phyloP scores from a whole-genome alignment of 2,329 filamentous ascomycete genomes.

The Arthrobotrys pseudoclavata region DNA sequence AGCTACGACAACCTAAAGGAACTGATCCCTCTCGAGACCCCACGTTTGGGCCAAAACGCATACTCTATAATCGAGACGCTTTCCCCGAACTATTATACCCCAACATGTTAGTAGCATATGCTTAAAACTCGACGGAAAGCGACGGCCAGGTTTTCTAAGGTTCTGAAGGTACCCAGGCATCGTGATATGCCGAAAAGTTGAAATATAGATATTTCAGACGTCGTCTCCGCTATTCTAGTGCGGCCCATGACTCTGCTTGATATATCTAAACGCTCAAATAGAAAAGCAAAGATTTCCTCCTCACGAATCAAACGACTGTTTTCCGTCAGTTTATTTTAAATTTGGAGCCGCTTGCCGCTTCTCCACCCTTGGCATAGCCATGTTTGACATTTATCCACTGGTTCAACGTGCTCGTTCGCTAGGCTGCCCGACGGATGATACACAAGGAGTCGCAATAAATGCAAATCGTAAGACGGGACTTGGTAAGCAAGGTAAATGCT shows the following conservation, averaged over 20 bases:
- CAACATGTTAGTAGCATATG: slow-evolving; percentile 28
- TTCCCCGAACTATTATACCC: slow-evolving; percentile 30
- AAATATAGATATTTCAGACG: slow-evolving; percentile 20
- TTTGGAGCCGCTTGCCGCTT: slow-evolving; percentile 26
- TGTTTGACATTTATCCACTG: slow-evolving; percentile 30
- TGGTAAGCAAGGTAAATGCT: slow-evolving; percentile 11
- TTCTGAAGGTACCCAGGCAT: slow-evolving; percentile 26
- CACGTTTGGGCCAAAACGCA: slow-evolving; percentile 8
- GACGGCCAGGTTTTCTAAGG: slow-evolving; percentile 1
- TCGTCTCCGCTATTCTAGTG: slow-evolving; percentile 3
- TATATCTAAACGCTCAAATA: slow-evolving; percentile 3
- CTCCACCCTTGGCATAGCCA: slow-evolving; percentile 31
- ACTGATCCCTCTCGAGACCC: neutral
- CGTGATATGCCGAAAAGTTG: slow-evolving; percentile 23
- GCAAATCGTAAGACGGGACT: slow-evolving; percentile 28
- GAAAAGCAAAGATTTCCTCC: slow-evolving; percentile 3
- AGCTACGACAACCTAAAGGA: slow-evolving; percentile 66
- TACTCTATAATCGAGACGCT: slow-evolving; percentile 6
- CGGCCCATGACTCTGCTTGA: slow-evolving; percentile 2
- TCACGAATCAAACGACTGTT: neutral
- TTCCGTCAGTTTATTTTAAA: slow-evolving; percentile 29
- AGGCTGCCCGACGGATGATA: slow-evolving; percentile 42
- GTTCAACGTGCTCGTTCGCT: neutral
- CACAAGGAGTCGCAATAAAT: slow-evolving; percentile 28
- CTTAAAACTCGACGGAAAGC: slow-evolving; percentile 14